Evolutionary conservation across 345 rosid species (phyloP), one percentile per base, ranked within the genome.

Genomic region (Nasturtium officinale): DNA sequence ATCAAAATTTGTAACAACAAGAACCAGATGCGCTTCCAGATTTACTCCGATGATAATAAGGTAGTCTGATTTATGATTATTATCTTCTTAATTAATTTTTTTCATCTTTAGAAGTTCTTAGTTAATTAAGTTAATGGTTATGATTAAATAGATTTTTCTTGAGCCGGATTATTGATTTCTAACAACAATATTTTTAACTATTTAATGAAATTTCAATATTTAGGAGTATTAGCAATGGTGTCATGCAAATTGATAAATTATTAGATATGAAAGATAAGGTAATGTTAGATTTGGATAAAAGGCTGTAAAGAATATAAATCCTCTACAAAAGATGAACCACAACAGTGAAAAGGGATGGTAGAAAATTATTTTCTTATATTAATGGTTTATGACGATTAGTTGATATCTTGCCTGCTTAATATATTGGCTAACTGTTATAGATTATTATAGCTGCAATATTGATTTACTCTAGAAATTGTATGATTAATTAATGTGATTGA

Each of bases 1-100:
- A 61, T 75, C 75, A 76, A 76, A 63, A 32, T 55, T 8, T 62
- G 35, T 69, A 84, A 78, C 47, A 78, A 72, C 82, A 85, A 78
- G 69, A 76, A 85, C 54, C 85, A 81, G 67, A 79, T 82, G 28
- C 81, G 87, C 28, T 83, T 94, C 77, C 90, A 86, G 80, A 79
- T 86, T 74, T 91, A 86, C 83, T 45, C 81, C 9, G 92, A 87
- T 80, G 97, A 87, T 79, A 78, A 86, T 77, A 86, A 86, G 96
- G 97, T 89, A 74, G 42, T 67, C 33, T 46, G 12, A 30, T 40
- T 25, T 2, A 17, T 32, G 6, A 29, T 57, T 10, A 6, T 17
- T 57, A 15, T 62, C 6, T 53, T 30, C 21, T 54, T 55, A 3
- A 25, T 32, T 28, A 4, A 40, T 23, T 3, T 13, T 13, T 23